These are phyloP conservation scores for Pseudopyricularia javanii DNA, from an alignment of 2,329 filamentous ascomycete genomes.

Conservation along the genomic window DNA sequence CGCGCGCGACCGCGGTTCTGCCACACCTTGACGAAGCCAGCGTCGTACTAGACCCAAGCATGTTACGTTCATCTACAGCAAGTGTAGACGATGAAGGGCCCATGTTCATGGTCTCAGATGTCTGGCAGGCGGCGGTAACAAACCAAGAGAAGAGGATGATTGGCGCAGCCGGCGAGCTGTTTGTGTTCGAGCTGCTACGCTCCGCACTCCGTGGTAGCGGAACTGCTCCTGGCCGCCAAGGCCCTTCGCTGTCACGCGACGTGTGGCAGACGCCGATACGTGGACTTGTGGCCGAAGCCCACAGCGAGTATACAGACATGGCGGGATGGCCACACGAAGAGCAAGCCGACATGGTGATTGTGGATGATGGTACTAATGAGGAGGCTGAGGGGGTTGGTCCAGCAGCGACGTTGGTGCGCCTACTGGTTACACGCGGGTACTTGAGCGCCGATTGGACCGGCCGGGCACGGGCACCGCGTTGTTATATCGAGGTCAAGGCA, in stretches of 20 bases:
- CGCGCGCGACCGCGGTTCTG: neutral
- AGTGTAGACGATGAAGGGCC: neutral
- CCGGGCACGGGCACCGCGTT: slow-evolving; percentile 15
- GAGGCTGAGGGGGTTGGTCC: neutral
- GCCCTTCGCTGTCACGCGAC: slow-evolving; percentile 19
- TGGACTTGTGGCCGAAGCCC: slow-evolving; percentile 11
- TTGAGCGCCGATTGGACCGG: neutral
- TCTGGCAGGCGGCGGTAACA: slow-evolving; percentile 1
- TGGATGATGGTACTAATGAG: neutral
- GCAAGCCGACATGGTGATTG: slow-evolving; percentile 27
- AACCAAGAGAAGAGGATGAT: slow-evolving; percentile 6
- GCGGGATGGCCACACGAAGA: slow-evolving; percentile 24
- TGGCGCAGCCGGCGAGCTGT: slow-evolving; percentile 11
- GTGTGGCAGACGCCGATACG: slow-evolving; percentile 34
- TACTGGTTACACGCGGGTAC: neutral
- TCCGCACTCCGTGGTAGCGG: slow-evolving; percentile 8
- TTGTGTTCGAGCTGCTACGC: slow-evolving; percentile 23
- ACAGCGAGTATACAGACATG: slow-evolving; percentile 26
- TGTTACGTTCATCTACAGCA: neutral
- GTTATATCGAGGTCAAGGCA: slow-evolving; percentile 39
- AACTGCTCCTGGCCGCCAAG: neutral
- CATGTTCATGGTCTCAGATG: neutral
- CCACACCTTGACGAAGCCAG: slow-evolving; percentile 10
- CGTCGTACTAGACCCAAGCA: neutral
- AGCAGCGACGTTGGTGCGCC: neutral